Evolutionary conservation across 2,329 filamentous ascomycete species (phyloP), one percentile per base, ranked within the genome.

Genomic region (Curvularia verruculosa): DNA sequence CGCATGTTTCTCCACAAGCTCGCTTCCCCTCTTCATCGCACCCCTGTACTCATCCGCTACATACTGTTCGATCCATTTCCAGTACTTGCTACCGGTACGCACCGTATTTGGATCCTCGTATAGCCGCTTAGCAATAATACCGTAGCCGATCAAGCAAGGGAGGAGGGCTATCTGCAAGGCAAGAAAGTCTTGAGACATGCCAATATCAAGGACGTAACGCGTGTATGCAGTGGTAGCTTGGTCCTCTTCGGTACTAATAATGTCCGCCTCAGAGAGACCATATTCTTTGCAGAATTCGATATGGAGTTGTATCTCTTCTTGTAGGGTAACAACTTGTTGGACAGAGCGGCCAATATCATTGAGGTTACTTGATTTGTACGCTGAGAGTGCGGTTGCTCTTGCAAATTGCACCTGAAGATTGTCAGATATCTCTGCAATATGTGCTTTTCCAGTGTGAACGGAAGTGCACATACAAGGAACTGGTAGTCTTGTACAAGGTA

Each of bases 401-500:
- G 92, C 88, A 76, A 96, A 98, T 70, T 97, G 93, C 45, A 90
- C 84, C 89, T 92, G 29, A 3, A 10, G 26, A n/a, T 6, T 19
- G 51, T 72, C 37, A 70, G 47, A 39, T n/a, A 8, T n/a, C 23
- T 19, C 36, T 24, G 6, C 18, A 7, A 19, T 15, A 15, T 10
- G 23, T 5, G 10, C 9, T 15, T n/a, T 31, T 5, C 24, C n/a
- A 28, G 5, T 7, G 37, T 29, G 39, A 12, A 37, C 29, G 18
- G 1, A 18, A 19, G 13, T 24, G 31, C 29, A 71, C 82, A 40
- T 68, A 95, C 90, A 41, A 97, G 79, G 70, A 95, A 98, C 4
- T 96, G 82, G 69, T 97, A 97, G 70, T 98, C 94, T 68, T 98
- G 94, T 9, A 95, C 84, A 54, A 98, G 85, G 73, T 97, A 98